These are phyloP conservation scores for Teunomyces tritomae DNA, from an alignment of 805 yeast species.

Conservation along the genomic window DNA sequence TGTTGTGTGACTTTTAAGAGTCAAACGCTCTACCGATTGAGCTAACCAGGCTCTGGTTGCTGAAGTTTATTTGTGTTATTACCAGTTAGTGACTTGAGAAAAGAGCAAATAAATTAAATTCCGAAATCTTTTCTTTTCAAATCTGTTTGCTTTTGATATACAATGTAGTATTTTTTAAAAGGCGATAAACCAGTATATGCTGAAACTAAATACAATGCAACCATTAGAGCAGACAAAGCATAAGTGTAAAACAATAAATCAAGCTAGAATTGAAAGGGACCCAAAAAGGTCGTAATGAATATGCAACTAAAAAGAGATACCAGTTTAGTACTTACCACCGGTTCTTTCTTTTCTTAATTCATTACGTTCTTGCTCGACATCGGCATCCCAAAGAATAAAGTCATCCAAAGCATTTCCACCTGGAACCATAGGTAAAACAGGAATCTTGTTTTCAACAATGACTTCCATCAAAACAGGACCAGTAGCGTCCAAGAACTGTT, in stretches of 20 bases:
- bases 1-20: constrained; percentile 13
- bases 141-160: neutral
- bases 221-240: neutral
- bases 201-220: constrained; percentile 1
- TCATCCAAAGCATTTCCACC: constrained; percentile 94
- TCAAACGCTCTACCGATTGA: constrained; percentile 28
- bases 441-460: constrained; percentile 85
- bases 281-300: neutral
- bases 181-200: constrained; percentile 1
- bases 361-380: constrained; percentile 68
- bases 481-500: constrained; percentile 66
- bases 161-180: neutral
- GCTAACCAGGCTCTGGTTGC: constrained; percentile 22
- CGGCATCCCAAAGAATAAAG: constrained; percentile 83
- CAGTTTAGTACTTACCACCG: constrained; percentile 56
- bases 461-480: constrained; percentile 94
- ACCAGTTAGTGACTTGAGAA: no score
- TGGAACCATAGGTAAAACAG: constrained; percentile 98
- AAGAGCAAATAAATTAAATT: no score
- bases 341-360: constrained; percentile 65
- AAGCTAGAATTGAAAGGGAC: constrained; percentile 2
- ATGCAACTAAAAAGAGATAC: neutral
- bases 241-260: constrained; percentile 2
- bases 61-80: neutral
- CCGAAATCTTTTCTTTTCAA: no score